phyloP scores from a whole-genome alignment of 2,329 filamentous ascomycete genomes.

The Trichoderma brevicompactum region DNA sequence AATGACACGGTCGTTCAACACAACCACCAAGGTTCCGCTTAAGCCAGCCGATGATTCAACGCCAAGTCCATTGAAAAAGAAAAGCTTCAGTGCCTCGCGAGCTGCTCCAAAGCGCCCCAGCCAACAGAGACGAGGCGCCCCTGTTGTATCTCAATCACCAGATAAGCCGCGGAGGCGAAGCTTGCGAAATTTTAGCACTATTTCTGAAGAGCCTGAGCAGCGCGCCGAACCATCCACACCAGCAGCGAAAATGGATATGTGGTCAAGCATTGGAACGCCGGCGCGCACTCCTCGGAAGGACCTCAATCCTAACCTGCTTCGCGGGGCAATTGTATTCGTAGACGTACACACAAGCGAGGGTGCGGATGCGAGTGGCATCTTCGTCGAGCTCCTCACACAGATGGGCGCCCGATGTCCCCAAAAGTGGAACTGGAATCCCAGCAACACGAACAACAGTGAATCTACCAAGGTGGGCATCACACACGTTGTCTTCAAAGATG shows the following conservation, averaged over 20 bases:
- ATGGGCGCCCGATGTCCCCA: conserved; percentile 83
- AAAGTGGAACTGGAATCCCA: conserved; percentile 74
- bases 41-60: conserved; percentile 68
- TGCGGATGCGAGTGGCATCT: conserved; percentile 78
- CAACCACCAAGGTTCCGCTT: conserved; percentile 76
- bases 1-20: conserved; percentile 62
- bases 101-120: conserved; percentile 50
- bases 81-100: conserved; percentile 56
- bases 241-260: conserved; percentile 55
- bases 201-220: conserved; percentile 34
- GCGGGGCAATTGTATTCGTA: conserved; percentile 77
- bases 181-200: conserved; percentile 26
- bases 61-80: conserved; percentile 53
- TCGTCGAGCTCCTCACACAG: conserved; percentile 75
- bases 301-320: conserved; percentile 59
- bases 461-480: conserved; percentile 72
- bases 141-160: conserved; percentile 60
- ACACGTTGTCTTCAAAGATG: conserved; percentile 90
- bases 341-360: conserved; percentile 85
- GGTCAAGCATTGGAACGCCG: conserved; percentile 61
- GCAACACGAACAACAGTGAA: conserved; percentile 42
- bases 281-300: conserved; percentile 60
- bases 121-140: conserved; percentile 52
- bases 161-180: conserved; percentile 45
- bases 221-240: conserved; percentile 39